Evolutionary conservation across 106 monocot species (phyloP), one percentile per base, ranked within the genome.

Genomic region (Posidonia australis): DNA sequence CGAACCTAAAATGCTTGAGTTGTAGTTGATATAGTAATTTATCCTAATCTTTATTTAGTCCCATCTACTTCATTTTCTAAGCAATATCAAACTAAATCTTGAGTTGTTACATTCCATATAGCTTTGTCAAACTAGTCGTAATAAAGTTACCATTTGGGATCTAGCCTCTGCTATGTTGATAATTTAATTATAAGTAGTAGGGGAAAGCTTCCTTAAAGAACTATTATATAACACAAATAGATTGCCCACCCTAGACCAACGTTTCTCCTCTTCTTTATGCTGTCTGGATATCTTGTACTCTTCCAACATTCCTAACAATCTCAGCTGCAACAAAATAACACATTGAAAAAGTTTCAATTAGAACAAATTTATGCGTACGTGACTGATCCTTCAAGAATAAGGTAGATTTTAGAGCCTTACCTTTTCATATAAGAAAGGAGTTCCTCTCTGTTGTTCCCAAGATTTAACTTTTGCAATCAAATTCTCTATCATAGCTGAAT

Each of bases 401-500:
- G 60, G 10, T 25, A 25, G 11, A 4, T 32, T 9, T 2, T 19
- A 20, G 41, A 26, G 1, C 18, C 19, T 9, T 20, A 80, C 89
- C 81, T 89, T 94, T 64, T 80, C 78, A 63, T 81, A 94, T 67
- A 82, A 72, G 70, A 89, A 94, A 58, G 67, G 59, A 49, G 67
- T 68, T 53, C 78, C 86, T 48, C 76, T 84, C 25, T 94, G 89
- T 29, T 79, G 77, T 74, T 94, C 93, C 89, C 93, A 94, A 14
- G 76, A 75, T 77, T 80, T 77, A 47, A 84, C 66, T 73, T 94
- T 94, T 23, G 70, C 59, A 53, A 46, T 74, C 62, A 94, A 69
- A 63, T 65, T 86, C 29, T 93, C 89, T 46, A 89, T 66, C 74
- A 89, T 26, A 70, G 76, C 93, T 93, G 41, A n/a, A 41, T 20